Evolutionary conservation across 805 yeast species (phyloP).

Genomic region (Osmozyma mogii): DNA sequence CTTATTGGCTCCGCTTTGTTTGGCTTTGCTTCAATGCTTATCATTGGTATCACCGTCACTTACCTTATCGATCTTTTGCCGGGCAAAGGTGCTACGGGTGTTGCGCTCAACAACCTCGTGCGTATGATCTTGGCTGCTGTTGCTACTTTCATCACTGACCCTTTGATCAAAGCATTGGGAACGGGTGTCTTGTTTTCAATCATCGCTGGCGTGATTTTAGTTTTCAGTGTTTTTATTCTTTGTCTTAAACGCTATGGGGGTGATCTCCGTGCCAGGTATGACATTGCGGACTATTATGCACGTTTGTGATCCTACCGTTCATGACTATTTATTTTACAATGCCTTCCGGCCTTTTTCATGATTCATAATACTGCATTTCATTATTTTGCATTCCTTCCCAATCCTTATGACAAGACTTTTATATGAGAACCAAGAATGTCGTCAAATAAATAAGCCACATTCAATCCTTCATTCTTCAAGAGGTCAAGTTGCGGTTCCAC

Average conservation of each 20-base stretch:
- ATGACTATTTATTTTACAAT: too few species aligned
- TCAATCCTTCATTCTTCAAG: constrained; percentile 60
- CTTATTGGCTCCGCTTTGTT: constrained; percentile 73
- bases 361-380: too few species aligned
- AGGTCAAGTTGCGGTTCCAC: constrained; percentile 52
- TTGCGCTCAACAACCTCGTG: constrained; percentile 70
- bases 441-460: constrained; percentile 63
- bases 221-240: constrained; percentile 34
- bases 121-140: constrained; percentile 69
- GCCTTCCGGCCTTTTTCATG: too few species aligned
- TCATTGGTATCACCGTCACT: constrained; percentile 73
- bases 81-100: constrained; percentile 84
- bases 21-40: constrained; percentile 79
- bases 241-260: constrained; percentile 49
- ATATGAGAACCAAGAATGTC: constrained; percentile 25
- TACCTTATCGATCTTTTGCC: constrained; percentile 80
- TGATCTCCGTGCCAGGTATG: constrained; percentile 57
- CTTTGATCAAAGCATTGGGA: constrained; percentile 59
- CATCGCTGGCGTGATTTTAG: constrained; percentile 48
- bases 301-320: too few species aligned
- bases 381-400: too few species aligned
- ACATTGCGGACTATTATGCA: constrained; percentile 52
- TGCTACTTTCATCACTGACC: constrained; percentile 70
- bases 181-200: constrained; percentile 65
- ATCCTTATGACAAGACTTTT: too few species aligned